A percentile compares a stretch with the other conserved stretches of the same genome.
Evolutionary conservation across 1,139 yeast species (phyloP).

Genomic region (Geotrichum phurueaensis): DNA sequence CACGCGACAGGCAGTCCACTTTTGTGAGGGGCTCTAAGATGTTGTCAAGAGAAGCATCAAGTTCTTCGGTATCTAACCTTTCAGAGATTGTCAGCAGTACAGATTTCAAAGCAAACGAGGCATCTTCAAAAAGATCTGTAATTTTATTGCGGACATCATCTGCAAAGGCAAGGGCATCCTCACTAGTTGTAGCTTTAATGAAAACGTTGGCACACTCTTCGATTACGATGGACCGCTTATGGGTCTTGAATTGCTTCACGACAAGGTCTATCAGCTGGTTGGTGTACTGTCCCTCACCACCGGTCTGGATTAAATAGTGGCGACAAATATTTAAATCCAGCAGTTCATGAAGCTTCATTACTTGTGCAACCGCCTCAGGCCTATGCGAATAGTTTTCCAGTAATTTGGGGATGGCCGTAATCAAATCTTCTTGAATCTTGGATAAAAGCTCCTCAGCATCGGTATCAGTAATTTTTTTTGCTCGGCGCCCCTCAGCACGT

Average conservation of each 20-base stretch:
- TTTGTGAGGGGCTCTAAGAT: slow-evolving; percentile 20
- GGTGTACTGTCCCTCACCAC: slow-evolving; percentile 19
- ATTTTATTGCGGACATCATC: slow-evolving; percentile 19
- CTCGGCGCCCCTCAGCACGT: slow-evolving; percentile 16
- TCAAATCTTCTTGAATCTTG: slow-evolving; percentile 22
- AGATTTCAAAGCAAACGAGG: slow-evolving; percentile 21
- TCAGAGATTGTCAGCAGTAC: slow-evolving; percentile 9
- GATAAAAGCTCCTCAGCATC: slow-evolving; percentile 22
- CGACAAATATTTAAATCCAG: slow-evolving; percentile 29
- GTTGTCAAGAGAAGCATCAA: slow-evolving; percentile 13
- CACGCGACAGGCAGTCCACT: slow-evolving; percentile 20
- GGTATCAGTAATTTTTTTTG: slow-evolving; percentile 12
- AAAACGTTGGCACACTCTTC: slow-evolving; percentile 25
- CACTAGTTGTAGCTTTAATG: slow-evolving; percentile 19
- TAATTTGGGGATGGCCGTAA: slow-evolving; percentile 26
- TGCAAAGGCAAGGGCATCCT: slow-evolving; percentile 18
- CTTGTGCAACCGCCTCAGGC: slow-evolving; percentile 26
- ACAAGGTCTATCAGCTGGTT: slow-evolving; percentile 22
- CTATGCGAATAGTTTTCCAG: slow-evolving; percentile 28
- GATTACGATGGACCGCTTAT: slow-evolving; percentile 18
- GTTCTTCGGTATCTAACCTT: slow-evolving; percentile 3
- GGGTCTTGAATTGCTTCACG: slow-evolving; percentile 25
- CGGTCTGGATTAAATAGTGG: slow-evolving; percentile 6
- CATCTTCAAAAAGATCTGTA: slow-evolving; percentile 22
- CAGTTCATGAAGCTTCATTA: slow-evolving; percentile 27